Conservation (phyloP, 2,329 filamentous ascomycete species). For the Acephala macrosclerotiorum region DNA sequence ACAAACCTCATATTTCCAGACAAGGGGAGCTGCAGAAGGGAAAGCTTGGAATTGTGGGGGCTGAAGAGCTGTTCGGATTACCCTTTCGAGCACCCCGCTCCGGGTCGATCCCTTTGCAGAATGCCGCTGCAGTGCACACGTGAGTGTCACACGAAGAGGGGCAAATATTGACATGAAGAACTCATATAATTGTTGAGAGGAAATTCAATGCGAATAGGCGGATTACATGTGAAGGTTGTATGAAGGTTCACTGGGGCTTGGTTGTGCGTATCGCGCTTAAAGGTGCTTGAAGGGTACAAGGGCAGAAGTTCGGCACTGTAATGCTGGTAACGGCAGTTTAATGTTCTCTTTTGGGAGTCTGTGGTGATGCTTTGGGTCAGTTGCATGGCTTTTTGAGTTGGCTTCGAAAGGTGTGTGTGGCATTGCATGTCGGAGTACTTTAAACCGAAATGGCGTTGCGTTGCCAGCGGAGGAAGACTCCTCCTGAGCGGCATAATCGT, state of each 20-base stretch:
- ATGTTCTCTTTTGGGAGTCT: background rate
- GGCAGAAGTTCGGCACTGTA: background rate
- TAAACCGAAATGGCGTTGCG: background rate
- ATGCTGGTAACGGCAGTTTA: no score
- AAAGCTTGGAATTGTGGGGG: background rate
- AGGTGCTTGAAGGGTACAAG: background rate
- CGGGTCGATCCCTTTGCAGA: slow-evolving; percentile 6
- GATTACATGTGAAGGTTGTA: no score
- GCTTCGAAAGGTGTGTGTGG: background rate
- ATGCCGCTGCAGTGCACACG: background rate
- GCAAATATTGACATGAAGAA: background rate
- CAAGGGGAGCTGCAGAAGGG: background rate
- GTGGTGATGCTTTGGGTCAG: background rate
- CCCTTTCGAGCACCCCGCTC: background rate
- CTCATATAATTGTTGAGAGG: background rate
- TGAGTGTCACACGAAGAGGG: slow-evolving; percentile 3
- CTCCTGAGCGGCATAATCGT: no score
- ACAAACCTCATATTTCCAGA: background rate
- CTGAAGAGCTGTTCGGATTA: slow-evolving; percentile 3
- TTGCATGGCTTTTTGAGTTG: no score
- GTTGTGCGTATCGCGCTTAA: background rate
- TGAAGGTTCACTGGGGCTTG: background rate
- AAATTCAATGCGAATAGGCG: background rate
- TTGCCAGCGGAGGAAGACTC: background rate
- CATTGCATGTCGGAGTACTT: background rate